Conservation (phyloP, 352 stramenopile genomes). For the Pythium rhizo-oryzae region DNA sequence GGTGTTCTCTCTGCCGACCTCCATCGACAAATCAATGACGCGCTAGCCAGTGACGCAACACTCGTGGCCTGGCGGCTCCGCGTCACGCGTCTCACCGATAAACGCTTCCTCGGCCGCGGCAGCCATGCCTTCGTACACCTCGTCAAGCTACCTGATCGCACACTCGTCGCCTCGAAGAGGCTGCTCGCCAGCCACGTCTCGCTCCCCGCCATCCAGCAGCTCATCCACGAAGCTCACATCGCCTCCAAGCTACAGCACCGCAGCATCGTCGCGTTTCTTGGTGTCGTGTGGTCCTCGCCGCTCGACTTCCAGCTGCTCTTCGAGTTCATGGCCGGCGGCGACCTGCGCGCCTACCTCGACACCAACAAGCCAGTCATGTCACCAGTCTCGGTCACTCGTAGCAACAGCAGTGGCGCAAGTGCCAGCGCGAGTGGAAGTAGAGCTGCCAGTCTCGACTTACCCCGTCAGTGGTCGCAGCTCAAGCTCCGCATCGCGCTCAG, state of each 20-base stretch:
- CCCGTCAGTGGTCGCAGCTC: background rate
- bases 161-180: background rate
- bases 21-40: too few relatives aligned
- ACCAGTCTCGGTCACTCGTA: too few relatives aligned
- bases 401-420: too few relatives aligned
- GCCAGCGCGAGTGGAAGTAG: too few relatives aligned
- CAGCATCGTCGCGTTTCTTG: conserved; percentile 1
- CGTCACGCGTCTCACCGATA: background rate
- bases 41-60: too few relatives aligned
- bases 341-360: conserved; percentile 3
- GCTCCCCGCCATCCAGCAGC: background rate
- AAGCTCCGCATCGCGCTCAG: conserved; percentile 1
- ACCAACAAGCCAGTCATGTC: background rate
- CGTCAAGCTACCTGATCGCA: background rate
- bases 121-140: conserved; percentile 1
- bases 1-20: too few relatives aligned
- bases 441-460: too few relatives aligned
- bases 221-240: conserved; percentile 3
- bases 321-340: conserved; percentile 1
- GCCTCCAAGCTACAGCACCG: conserved; percentile 1
- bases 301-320: conserved; percentile 7
- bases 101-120: background rate
- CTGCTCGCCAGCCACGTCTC: background rate
- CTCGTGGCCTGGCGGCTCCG: too few relatives aligned
- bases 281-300: background rate